These are phyloP conservation scores for Grosmannia serpens DNA, from an alignment of 2,329 filamentous ascomycete species.

Conservation along the genomic window DNA sequence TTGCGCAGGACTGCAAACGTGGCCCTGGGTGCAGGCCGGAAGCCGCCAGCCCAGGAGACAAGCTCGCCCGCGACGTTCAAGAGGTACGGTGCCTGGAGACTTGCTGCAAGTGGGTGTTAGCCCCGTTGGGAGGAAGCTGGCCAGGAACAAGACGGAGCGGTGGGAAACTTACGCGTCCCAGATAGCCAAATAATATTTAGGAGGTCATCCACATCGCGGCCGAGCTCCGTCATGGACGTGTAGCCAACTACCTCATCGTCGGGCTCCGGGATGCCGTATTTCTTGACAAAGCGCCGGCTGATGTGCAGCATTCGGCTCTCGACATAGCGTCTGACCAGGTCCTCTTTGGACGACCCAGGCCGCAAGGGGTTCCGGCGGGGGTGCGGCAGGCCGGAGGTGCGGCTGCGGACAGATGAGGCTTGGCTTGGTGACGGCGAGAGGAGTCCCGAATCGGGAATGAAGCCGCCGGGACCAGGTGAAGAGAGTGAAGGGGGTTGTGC, in stretches of 20 bases:
- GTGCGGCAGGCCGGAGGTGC: slow-evolving; percentile 33
- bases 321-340: slow-evolving; percentile 45
- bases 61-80: slow-evolving; percentile 66
- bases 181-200: slow-evolving; percentile 78
- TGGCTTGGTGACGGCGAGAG: slow-evolving; percentile 40
- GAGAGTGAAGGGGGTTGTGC: neutral
- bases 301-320: slow-evolving; percentile 40
- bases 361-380: slow-evolving; percentile 40
- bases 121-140: neutral
- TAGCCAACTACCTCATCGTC: slow-evolving; percentile 41
- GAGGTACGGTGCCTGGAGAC: slow-evolving; percentile 72
- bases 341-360: slow-evolving; percentile 48
- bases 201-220: slow-evolving; percentile 60
- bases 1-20: slow-evolving; percentile 65
- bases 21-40: slow-evolving; percentile 53
- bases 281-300: slow-evolving; percentile 49
- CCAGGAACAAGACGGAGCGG: slow-evolving; percentile 10
- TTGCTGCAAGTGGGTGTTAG: slow-evolving; percentile 35
- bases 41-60: slow-evolving; percentile 59
- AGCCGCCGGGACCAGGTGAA: slow-evolving; percentile 32
- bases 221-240: slow-evolving; percentile 55
- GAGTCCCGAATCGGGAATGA: slow-evolving; percentile 32
- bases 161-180: slow-evolving; percentile 57
- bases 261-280: slow-evolving; percentile 34
- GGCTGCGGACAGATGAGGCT: neutral